Base-by-base conservation (phyloP, 495 filamentous ascomycete species). In the Aspergillus cristatus region DNA sequence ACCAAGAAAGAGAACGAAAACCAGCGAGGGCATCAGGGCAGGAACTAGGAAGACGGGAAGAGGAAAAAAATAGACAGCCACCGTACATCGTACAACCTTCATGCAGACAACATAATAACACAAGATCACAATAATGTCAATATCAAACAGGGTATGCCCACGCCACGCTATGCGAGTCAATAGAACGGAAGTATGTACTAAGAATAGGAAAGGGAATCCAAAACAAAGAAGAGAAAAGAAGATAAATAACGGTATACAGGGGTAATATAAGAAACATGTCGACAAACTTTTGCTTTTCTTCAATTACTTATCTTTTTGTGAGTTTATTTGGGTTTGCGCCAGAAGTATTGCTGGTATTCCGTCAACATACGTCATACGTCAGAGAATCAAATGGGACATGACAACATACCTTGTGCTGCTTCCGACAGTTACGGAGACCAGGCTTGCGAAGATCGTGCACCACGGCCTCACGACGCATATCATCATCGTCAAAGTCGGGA, bases 401-500 rank as follows among this genome's bases (percentile, higher is more conserved):
- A 24, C 28, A 25, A 62, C 68, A 53, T 66, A 98, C 91, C 84
- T 98, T 98, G 62, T 98, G 91, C 51, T 86, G 82, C 63, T 93
- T 95, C 43, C 91, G 71, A 50, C 89, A 95, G 55, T 76, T 81
- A 38, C 91, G 74, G 47, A 98, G 59, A 35, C 88, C 86, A 5
- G 89, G 86, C 55, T 91, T 94, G 33, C 88, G 69, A 50, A 94
- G 63, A 37, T 86, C 82, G 47, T 86, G 76, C 7, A 86, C 86
- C 26, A 95, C 86, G n/a, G 86, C 77, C 41, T 85, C 71, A 35
- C 85, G 75, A 32, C 91, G 73, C 48, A 76, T 75, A n/a, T 75
- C 70, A 47, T 98, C 85, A 1, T 66, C 68, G 55, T 98, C 91
- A 53, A 77, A 71, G 55, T 98, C 91, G 2, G 90, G 82, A n/a